Evolutionary conservation across 2,329 filamentous ascomycete genomes (phyloP).

Genomic region (Xylogone sp.): DNA sequence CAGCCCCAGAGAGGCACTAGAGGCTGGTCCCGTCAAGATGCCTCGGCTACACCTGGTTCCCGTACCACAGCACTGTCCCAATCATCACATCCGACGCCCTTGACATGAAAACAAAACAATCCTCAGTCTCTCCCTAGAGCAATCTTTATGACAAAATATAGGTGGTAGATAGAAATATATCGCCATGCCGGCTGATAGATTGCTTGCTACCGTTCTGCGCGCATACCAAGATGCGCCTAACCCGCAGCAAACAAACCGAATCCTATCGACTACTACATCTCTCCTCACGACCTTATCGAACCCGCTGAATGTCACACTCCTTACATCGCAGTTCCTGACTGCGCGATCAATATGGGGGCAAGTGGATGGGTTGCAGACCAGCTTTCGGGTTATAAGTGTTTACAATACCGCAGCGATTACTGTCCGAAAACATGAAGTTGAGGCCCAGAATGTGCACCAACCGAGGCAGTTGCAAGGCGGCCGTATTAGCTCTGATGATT

Average conservation of each 20-base stretch:
- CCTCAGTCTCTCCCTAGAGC: background rate
- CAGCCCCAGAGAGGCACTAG: too few species aligned
- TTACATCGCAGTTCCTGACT: constrained; percentile 54
- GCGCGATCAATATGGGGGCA: constrained; percentile 54
- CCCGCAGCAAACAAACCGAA: constrained; percentile 19
- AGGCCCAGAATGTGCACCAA: constrained; percentile 29
- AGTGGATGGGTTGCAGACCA: constrained; percentile 46
- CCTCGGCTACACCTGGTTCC: too few species aligned
- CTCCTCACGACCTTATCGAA: constrained; percentile 55
- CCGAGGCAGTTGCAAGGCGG: constrained; percentile 45
- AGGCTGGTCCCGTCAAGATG: too few species aligned
- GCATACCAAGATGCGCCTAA: constrained; percentile 25
- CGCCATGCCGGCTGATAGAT: constrained; percentile 27
- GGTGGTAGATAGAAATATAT: background rate
- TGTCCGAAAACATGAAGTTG: constrained; percentile 28
- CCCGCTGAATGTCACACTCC: constrained; percentile 53
- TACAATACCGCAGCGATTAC: constrained; percentile 49
- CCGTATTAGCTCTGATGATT: constrained; percentile 43
- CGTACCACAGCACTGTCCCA: too few species aligned
- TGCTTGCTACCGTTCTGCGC: constrained; percentile 27
- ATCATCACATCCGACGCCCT: too few species aligned
- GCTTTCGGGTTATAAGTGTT: constrained; percentile 49
- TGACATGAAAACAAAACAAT: too few species aligned
- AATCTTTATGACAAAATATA: background rate
- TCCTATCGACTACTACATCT: constrained; percentile 48